Evolutionary conservation across 2,329 filamentous ascomycete genomes (phyloP).

Genomic region (Geosmithia morbida): DNA sequence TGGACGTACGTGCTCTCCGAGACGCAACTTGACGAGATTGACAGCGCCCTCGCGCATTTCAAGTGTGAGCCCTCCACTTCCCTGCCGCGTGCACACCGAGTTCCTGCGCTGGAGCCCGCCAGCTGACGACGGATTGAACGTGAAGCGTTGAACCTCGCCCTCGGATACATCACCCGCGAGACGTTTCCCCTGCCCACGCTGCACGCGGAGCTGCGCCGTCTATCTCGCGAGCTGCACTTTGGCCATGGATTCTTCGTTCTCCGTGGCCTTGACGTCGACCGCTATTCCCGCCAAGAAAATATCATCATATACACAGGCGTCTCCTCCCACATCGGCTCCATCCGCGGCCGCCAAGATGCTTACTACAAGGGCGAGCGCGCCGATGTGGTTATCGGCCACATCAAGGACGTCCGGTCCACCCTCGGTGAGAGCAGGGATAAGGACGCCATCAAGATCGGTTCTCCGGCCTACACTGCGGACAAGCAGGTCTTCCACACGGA

Average conservation of each 20-base stretch:
- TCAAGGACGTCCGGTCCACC: slow-evolving; percentile 37
- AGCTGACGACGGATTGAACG: neutral
- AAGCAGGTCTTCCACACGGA: slow-evolving; percentile 52
- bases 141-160: neutral
- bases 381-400: slow-evolving; percentile 41
- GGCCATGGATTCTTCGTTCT: slow-evolving; percentile 48
- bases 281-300: slow-evolving; percentile 40
- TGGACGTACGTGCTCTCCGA: slow-evolving; percentile 36
- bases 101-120: neutral
- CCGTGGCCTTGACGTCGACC: slow-evolving; percentile 37
- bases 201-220: slow-evolving; percentile 28
- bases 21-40: slow-evolving; percentile 33
- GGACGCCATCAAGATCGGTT: slow-evolving; percentile 28
- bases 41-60: slow-evolving; percentile 23
- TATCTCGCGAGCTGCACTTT: slow-evolving; percentile 39
- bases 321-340: slow-evolving; percentile 39
- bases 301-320: slow-evolving; percentile 45
- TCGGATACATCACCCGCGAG: slow-evolving; percentile 27
- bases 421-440: slow-evolving; percentile 7
- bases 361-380: slow-evolving; percentile 25
- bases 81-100: neutral
- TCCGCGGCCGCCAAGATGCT: slow-evolving; percentile 37
- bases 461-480: slow-evolving; percentile 43
- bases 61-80: slow-evolving; percentile 14
- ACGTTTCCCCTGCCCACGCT: slow-evolving; percentile 42